These are phyloP conservation scores for Trametes cingulata DNA, from an alignment of 768 basidiomycete species.

Conservation along the genomic window DNA sequence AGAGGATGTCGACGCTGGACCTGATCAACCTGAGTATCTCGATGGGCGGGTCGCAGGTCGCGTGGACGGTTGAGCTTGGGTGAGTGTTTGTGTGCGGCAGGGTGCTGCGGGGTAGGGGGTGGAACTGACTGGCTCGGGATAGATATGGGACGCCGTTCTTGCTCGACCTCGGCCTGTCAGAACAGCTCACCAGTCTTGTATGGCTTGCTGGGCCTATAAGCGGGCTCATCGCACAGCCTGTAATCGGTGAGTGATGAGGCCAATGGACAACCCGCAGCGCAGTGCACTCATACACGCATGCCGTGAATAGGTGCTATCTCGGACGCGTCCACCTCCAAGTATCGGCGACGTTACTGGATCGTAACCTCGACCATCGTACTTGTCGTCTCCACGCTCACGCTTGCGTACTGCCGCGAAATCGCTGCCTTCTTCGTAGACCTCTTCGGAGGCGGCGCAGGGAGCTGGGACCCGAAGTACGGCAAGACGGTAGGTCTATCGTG, in stretches of 20 bases:
- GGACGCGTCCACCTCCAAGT: conserved; percentile 89
- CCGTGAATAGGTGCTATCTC: conserved; percentile 79
- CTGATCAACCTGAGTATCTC: conserved; percentile 84
- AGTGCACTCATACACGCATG: background rate
- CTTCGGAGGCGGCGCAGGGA: conserved; percentile 72
- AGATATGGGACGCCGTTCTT: conserved; percentile 95
- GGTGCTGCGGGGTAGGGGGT: background rate
- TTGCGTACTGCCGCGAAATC: conserved; percentile 81
- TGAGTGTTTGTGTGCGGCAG: conserved; percentile 39
- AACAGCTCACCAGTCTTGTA: conserved; percentile 89
- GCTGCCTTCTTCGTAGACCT: conserved; percentile 78
- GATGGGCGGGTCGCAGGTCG: conserved; percentile 93
- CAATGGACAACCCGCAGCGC: background rate
- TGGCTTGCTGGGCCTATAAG: conserved; percentile 97
- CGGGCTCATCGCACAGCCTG: conserved; percentile 93
- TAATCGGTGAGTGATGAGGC: conserved; percentile 69
- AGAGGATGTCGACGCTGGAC: conserved; percentile 37
- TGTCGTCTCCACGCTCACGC: conserved; percentile 69
- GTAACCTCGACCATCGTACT: conserved; percentile 83
- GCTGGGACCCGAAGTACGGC: conserved; percentile 81
- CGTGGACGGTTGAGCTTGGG: conserved; percentile 96
- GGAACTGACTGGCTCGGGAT: background rate
- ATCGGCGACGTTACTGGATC: conserved; percentile 91
- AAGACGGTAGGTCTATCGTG: conserved; percentile 48
- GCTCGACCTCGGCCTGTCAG: conserved; percentile 75